These are phyloP conservation scores for Ambrosia hybrid DNA, from an alignment of 140 eudicot species.

Conservation along the genomic window DNA sequence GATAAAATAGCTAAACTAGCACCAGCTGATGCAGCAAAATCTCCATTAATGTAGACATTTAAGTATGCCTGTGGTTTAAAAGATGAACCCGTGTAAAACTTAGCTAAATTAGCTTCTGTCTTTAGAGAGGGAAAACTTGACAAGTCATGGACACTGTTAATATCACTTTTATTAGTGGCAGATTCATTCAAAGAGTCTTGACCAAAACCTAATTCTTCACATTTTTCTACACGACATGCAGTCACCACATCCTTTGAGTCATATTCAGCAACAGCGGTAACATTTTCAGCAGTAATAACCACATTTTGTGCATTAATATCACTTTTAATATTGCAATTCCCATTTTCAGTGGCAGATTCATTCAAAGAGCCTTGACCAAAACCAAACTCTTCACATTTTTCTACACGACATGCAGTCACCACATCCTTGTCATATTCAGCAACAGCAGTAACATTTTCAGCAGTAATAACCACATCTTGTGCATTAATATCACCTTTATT, in stretches of 20 bases:
- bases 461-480: constrained; percentile 13
- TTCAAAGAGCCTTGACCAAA: constrained; percentile 18
- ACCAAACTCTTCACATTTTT: constrained; percentile 10
- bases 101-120: constrained; percentile 21
- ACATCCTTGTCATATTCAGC: constrained; percentile 24
- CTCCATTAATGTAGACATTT: constrained; percentile 76
- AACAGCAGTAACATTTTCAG: too few species aligned
- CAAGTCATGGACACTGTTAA: constrained; percentile 19
- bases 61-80: constrained; percentile 59
- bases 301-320: constrained; percentile 14
- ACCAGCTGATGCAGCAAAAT: constrained; percentile 94
- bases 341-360: constrained; percentile 28
- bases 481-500: constrained; percentile 14
- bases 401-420: constrained; percentile 17
- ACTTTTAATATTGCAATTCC: constrained; percentile 21
- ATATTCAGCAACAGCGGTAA: constrained; percentile 34
- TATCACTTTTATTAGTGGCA: constrained; percentile 25
- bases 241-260: constrained; percentile 19
- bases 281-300: constrained; percentile 29
- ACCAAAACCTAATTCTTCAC: constrained; percentile 1
- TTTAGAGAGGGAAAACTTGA: constrained; percentile 19
- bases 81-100: constrained; percentile 61
- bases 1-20: constrained; percentile 61
- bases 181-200: constrained; percentile 16
- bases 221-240: constrained; percentile 18